Evolutionary conservation across 345 rosid genomes (phyloP).

Genomic region (Mercurialis annua): DNA sequence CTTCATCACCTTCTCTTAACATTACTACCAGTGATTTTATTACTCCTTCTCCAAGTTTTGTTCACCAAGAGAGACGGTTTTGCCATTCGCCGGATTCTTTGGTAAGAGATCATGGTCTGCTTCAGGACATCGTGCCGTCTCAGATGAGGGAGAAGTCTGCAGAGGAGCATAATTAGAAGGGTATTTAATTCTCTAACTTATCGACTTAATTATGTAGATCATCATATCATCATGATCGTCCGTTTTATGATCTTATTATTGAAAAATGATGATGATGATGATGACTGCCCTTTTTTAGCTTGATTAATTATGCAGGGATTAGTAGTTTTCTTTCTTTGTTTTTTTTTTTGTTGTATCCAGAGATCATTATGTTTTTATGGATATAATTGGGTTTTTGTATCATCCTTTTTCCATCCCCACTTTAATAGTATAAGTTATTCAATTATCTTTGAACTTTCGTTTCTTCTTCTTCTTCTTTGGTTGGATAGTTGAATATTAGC

Average conservation of each 20-base stretch:
- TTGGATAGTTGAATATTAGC: neutral
- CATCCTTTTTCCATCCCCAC: constrained; percentile 1
- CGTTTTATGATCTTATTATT: constrained; percentile 7
- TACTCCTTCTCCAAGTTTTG: constrained; percentile 24
- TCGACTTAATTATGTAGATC: constrained; percentile 3
- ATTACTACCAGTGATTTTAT: constrained; percentile 23
- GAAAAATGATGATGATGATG: constrained; percentile 5
- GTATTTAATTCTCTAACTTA: constrained; percentile 38
- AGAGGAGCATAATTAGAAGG: constrained; percentile 25
- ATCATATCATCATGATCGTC: neutral
- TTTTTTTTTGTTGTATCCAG: constrained; percentile 22
- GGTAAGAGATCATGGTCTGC: constrained; percentile 73
- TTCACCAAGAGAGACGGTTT: constrained; percentile 34
- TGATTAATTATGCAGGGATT: constrained; percentile 13
- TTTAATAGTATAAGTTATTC: neutral
- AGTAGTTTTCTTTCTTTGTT: constrained; percentile 1
- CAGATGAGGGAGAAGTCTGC: constrained; percentile 52
- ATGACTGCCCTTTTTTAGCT: constrained; percentile 14
- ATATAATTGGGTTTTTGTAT: constrained; percentile 19
- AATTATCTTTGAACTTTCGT: neutral
- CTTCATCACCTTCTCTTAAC: constrained; percentile 34
- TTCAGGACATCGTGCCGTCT: constrained; percentile 84
- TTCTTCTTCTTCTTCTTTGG: neutral
- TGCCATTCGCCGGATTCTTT: constrained; percentile 29
- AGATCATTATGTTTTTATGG: constrained; percentile 19